Percentiles rank a stretch among this genome's conserved stretches.
phyloP scores from a whole-genome alignment of 371 early-diverging fungal genomes.

The Batrachochytrium dendrobatidis region DNA sequence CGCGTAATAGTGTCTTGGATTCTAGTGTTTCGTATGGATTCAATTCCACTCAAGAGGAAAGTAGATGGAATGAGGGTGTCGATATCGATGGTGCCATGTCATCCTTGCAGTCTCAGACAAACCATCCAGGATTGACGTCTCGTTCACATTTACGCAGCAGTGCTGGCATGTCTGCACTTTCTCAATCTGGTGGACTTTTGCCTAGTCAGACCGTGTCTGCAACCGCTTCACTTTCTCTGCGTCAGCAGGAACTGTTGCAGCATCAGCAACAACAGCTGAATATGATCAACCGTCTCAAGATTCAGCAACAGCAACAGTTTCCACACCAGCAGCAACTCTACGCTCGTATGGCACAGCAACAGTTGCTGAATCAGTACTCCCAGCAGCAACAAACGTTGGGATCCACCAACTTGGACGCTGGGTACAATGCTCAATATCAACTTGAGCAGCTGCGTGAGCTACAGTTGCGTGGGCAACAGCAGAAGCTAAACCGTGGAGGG shows the following conservation, averaged over 20 bases:
- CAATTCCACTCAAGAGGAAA: too few species aligned
- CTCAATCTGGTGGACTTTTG: too few species aligned
- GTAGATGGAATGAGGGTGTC: too few species aligned
- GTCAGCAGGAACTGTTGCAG: not conserved
- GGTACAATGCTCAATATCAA: constrained; percentile 1
- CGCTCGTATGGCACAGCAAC: constrained; percentile 3
- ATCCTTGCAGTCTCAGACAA: too few species aligned
- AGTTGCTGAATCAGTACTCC: not conserved
- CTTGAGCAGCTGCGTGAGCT: constrained; percentile 8
- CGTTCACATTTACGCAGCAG: too few species aligned
- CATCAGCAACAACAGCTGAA: constrained; percentile 4
- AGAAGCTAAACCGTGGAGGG: too few species aligned
- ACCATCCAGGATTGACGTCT: too few species aligned
- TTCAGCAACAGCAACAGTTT: not conserved
- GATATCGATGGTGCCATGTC: too few species aligned
- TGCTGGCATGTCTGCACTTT: too few species aligned
- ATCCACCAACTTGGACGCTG: not conserved
- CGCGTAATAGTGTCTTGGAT: too few species aligned
- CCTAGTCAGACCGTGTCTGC: too few species aligned
- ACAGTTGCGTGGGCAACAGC: constrained; percentile 6
- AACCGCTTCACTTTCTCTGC: constrained; percentile 2
- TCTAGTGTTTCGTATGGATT: too few species aligned
- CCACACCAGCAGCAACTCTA: constrained; percentile 6
- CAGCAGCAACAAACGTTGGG: not conserved
- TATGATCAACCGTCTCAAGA: not conserved